These are phyloP conservation scores for Candida albicans DNA, from an alignment of 1,139 yeast species.

Conservation along the genomic window DNA sequence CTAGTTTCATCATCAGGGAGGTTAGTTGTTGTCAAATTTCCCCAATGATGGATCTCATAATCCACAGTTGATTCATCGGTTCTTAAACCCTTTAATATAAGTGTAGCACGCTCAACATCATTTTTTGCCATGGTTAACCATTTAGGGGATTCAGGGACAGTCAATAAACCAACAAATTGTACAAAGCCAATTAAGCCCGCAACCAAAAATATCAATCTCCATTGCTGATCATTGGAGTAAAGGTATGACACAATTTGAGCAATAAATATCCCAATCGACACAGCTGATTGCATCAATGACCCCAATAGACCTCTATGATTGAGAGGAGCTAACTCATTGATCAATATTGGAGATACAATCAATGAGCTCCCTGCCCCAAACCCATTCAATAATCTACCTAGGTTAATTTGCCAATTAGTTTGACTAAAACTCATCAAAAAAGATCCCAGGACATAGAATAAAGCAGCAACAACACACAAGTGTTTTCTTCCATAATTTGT, in stretches of 20 bases:
- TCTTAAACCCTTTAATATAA: conserved; percentile 28
- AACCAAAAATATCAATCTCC: conserved; percentile 33
- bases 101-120: conserved; percentile 28
- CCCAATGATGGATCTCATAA: conserved; percentile 41
- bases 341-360: conserved; percentile 38
- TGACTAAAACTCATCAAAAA: conserved; percentile 26
- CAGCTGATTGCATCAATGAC: conserved; percentile 36
- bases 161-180: conserved; percentile 33
- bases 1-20: conserved; percentile 6
- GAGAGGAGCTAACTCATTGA: conserved; percentile 39
- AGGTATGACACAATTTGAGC: conserved; percentile 35
- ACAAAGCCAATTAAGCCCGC: conserved; percentile 26
- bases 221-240: conserved; percentile 36
- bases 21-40: conserved; percentile 18
- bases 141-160: conserved; percentile 41
- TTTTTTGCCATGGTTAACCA: conserved; percentile 37
- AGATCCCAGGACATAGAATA: conserved; percentile 29
- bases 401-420: conserved; percentile 18
- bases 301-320: conserved; percentile 43
- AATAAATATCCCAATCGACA: conserved; percentile 34
- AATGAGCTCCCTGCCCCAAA: conserved; percentile 41
- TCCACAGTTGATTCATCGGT: conserved; percentile 30
- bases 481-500: conserved; percentile 27
- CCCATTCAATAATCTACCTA: conserved; percentile 36
- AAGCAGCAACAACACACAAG: conserved; percentile 26